Base-by-base conservation (phyloP, 345 rosid species). In the Stellera chamaejasme region DNA sequence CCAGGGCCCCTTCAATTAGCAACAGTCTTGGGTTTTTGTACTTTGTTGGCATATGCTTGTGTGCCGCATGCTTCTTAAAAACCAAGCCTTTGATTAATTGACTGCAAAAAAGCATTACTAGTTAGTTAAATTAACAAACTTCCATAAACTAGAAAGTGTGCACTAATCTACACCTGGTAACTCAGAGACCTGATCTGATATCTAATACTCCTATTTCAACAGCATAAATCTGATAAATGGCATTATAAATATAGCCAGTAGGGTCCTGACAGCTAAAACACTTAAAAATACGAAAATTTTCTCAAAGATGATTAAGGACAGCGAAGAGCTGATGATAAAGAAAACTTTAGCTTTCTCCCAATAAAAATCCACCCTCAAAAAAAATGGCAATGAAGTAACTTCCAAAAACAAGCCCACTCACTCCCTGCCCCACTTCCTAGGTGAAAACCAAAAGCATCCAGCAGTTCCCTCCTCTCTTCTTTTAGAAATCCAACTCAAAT, bases 61-160 rank as follows among this genome's bases (percentile, higher is more conserved):
- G 99, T 53, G 99, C 96, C 41, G 90, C 97, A 77, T 64, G 90
- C 79, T 89, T 93, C 66, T 93, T 89, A 58, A 93, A 93, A 60
- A 89, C 99, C 76, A 83, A 69, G 52, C 99, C 99, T 66, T 67
- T 80, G 65, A 93, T 75, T 56, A 93, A 76, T 73, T 81, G 75
- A 74, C 99, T 93, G 90, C 76, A 76, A 63, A 23, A 63, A 55
- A 10, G 28, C 39, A 16, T 36, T 13, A 44, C 47, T 65, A 42
- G 13, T 11, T 13, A 14, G 16, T 11, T 0, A 16, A 39, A 11
- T 48, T 50, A 15, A 23, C 1, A 32, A 32, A 32, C 10, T 51
- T 0, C 39, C 9, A 8, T 32, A 32, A 8, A 5, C 5, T 32
- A 5, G 39, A 32, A 11, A 27, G 26, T 43, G 3, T 6, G 5